Base-by-base conservation (phyloP, 306 rosid genomes). In the Leucaena leucocephala region DNA sequence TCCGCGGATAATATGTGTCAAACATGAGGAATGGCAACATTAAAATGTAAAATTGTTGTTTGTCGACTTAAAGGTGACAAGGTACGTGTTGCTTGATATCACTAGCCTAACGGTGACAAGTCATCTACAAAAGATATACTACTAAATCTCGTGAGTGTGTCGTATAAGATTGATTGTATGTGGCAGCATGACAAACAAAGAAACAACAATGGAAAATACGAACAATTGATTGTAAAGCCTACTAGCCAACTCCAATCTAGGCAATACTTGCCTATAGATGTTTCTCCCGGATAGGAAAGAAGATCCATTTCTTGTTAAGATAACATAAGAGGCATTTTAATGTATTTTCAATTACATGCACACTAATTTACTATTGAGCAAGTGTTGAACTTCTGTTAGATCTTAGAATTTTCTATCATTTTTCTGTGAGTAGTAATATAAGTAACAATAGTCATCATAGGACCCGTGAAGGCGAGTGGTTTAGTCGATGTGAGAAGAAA, bases 231-330 rank as follows among this genome's bases (percentile, higher is more conserved):
- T 39, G 3, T 40, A 17, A 66, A 19, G 52, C 13, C 59, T 35
- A 17, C 21, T 38, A 35, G n/a, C 9, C 22, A 13, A 50, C 21
- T 50, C 65, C 48, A 52, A 36, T n/a, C 45, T 27, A 72, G 5
- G 58, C 19, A 36, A 71, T 33, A 15, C 9, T 12, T 22, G 19
- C 10, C 7, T 4, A n/a, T 72, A 5, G 76, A 72, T 52, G 65
- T 14, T 38, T 55, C 38, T 54, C 67, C 77, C 17, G 55, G 19
- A 12, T 12, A 73, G 67, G 68, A 73, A 68, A 68, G 39, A 3
- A 67, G 72, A 67, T 68, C 38, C 11, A 11, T 11, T 19, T 36
- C 19, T 34, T 72, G 21, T 38, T 38, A 11, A 38, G 49, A 54
- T 71, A 71, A 71, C 45, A 33, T 6, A 34, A 48, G 42, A 71